These are phyloP conservation scores for Boletus eberwhitei DNA, from an alignment of 768 basidiomycete genomes.

Conservation along the genomic window DNA sequence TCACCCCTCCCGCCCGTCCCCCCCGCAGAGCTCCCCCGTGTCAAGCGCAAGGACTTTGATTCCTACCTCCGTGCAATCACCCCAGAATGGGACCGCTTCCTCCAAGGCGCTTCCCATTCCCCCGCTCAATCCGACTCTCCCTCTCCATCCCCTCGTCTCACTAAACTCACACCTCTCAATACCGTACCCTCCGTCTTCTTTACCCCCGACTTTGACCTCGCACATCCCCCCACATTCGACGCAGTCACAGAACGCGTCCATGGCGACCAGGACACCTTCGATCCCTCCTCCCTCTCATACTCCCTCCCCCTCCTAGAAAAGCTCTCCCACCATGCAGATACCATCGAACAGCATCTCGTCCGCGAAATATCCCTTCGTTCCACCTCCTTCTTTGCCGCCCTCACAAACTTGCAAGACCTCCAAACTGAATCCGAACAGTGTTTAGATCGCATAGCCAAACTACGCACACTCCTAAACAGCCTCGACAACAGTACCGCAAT, in stretches of 20 bases:
- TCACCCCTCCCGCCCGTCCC: conserved; percentile 70
- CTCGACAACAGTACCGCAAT: conserved; percentile 77
- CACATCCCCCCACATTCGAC: conserved; percentile 73
- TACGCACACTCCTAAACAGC: conserved; percentile 68
- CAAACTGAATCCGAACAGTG: conserved; percentile 87
- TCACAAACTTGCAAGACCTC: conserved; percentile 90
- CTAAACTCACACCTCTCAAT: conserved; percentile 64
- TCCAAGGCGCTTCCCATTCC: conserved; percentile 39
- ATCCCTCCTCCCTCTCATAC: conserved; percentile 62
- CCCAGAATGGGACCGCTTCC: conserved; percentile 76
- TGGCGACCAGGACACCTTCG: conserved; percentile 38
- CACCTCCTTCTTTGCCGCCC: conserved; percentile 92
- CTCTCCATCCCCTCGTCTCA: conserved; percentile 33
- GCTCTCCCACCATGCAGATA: conserved; percentile 89
- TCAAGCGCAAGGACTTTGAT: conserved; percentile 81
- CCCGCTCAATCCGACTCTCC: conserved; percentile 29
- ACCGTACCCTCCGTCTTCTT: conserved; percentile 84
- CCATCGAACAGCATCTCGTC: conserved; percentile 91
- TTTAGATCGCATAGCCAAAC: conserved; percentile 65
- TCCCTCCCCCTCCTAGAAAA: conserved; percentile 79
- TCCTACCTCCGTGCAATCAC: conserved; percentile 69
- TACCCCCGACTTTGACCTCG: conserved; percentile 69
- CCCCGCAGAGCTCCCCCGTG: conserved; percentile 74
- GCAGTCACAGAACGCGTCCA: conserved; percentile 64
- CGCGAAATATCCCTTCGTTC: conserved; percentile 89